These are phyloP conservation scores for Phytophthora tentaculata DNA, from an alignment of 352 stramenopile species.

Conservation along the genomic window DNA sequence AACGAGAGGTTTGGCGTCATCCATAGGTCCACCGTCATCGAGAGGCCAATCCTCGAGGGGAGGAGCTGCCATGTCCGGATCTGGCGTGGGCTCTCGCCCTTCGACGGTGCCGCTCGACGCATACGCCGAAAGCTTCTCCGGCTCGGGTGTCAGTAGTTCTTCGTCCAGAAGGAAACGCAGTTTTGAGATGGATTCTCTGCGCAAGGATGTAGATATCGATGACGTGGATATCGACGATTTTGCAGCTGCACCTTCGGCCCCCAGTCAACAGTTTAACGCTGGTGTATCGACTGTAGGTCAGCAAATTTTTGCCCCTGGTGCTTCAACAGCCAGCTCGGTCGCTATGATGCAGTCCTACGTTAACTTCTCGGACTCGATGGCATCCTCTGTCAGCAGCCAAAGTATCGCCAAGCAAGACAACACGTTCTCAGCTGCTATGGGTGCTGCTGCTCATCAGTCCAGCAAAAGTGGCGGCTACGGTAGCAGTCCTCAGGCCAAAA, in stretches of 20 bases:
- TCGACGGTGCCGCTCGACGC: conserved; percentile 39
- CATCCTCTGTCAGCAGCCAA: conserved; percentile 31
- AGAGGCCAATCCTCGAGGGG: conserved; percentile 25
- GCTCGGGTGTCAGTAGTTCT: conserved; percentile 22
- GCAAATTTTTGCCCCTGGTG: conserved; percentile 12
- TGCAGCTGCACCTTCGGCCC: conserved; percentile 6
- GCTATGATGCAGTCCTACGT: conserved; percentile 46
- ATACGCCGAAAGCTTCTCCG: conserved; percentile 34
- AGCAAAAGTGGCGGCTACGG: conserved; percentile 25
- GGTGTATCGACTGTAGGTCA: conserved; percentile 23
- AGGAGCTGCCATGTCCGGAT: conserved; percentile 29
- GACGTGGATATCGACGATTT: conserved; percentile 38
- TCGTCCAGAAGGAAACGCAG: conserved; percentile 42
- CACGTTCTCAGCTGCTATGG: conserved; percentile 39
- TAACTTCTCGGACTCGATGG: conserved; percentile 47
- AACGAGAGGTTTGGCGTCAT: conserved; percentile 22
- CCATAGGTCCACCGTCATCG: conserved; percentile 32
- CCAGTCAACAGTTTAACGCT: conserved; percentile 16
- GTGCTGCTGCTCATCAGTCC: conserved; percentile 15
- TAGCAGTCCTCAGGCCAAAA: conserved; percentile 41
- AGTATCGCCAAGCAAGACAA: conserved; percentile 24
- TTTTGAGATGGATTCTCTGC: conserved; percentile 44
- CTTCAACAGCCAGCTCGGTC: conserved; percentile 25
- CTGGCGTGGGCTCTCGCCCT: conserved; percentile 20
- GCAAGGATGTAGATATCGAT: conserved; percentile 43